phyloP scores from a whole-genome alignment of 2,329 filamentous ascomycete genomes.

The Fusarium sp. region DNA sequence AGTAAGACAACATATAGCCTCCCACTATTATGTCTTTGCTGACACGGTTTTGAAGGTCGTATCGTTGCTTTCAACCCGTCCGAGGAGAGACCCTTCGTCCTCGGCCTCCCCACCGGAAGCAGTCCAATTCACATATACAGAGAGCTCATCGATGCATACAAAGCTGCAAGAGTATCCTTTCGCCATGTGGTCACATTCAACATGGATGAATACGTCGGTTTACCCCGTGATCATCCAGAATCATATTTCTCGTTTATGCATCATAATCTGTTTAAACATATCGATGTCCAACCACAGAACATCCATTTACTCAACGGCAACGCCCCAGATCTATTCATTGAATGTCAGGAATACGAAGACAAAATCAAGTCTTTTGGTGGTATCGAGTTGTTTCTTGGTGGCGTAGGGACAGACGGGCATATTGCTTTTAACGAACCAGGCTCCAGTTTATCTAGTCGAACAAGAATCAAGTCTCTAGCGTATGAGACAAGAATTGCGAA shows the following conservation, averaged over 20 bases:
- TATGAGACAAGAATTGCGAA: constrained; percentile 18
- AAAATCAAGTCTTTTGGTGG: constrained; percentile 20
- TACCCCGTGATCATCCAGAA: constrained; percentile 11
- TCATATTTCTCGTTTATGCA: constrained; percentile 20
- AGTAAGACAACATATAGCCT: background rate
- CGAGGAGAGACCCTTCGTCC: constrained; percentile 15
- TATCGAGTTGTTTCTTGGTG: constrained; percentile 10
- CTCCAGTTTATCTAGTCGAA: constrained; percentile 10
- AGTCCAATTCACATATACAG: constrained; percentile 16
- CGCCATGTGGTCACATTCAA: constrained; percentile 20
- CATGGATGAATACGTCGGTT: constrained; percentile 19
- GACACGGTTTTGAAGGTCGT: background rate
- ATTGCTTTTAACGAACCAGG: constrained; percentile 20
- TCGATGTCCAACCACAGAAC: constrained; percentile 9
- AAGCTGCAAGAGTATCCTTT: constrained; percentile 12
- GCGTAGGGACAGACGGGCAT: constrained; percentile 12
- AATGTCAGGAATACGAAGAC: background rate
- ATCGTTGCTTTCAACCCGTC: constrained; percentile 2
- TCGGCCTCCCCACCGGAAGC: constrained; percentile 9
- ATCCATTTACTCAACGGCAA: constrained; percentile 7
- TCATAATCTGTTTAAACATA: constrained; percentile 10
- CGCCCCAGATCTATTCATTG: background rate
- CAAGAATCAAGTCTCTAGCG: constrained; percentile 15
- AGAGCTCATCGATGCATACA: constrained; percentile 2
- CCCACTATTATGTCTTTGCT: background rate